phyloP scores from a whole-genome alignment of 2,329 filamentous ascomycete species.

The Cadophora luteo-olivacea region DNA sequence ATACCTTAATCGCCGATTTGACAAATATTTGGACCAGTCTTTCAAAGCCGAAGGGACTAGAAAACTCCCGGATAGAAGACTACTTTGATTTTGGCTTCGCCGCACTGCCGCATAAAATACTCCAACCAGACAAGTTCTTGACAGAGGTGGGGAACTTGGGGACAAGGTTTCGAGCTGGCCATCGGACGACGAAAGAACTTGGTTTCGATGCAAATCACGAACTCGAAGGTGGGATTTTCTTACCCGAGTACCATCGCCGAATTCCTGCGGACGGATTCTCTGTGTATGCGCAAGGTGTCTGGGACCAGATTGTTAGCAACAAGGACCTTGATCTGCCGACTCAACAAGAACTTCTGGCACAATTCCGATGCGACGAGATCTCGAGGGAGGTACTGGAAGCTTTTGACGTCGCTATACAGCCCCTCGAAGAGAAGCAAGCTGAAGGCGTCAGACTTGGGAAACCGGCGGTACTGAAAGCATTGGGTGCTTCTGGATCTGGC shows the following conservation, averaged over 20 bases:
- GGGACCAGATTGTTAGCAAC: conserved; percentile 99
- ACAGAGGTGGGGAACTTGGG: conserved; percentile 81
- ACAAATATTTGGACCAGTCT: conserved; percentile 91
- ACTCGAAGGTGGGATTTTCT: conserved; percentile 79
- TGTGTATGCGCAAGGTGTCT: conserved; percentile 89
- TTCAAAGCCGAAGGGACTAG: conserved; percentile 87
- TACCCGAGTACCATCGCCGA: conserved; percentile 92
- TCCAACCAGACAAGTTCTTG: conserved; percentile 91
- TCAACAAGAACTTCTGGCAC: conserved; percentile 93
- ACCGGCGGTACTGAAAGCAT: conserved; percentile 72
- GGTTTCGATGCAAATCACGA: conserved; percentile 72
- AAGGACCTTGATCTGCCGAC: conserved; percentile 97
- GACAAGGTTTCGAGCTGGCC: conserved; percentile 81
- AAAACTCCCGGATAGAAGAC: conserved; percentile 88
- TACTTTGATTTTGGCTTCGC: conserved; percentile 99
- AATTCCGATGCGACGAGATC: conserved; percentile 98
- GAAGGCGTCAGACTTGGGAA: conserved; percentile 77
- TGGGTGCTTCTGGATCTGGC: conserved; percentile 75
- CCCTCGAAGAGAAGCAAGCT: conserved; percentile 85
- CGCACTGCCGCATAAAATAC: conserved; percentile 93
- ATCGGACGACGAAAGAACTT: conserved; percentile 69
- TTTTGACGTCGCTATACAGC: conserved; percentile 83
- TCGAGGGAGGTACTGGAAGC: conserved; percentile 82
- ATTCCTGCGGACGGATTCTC: conserved; percentile 98
- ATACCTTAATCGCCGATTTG: conserved; percentile 89